A percentile compares a stretch with the other conserved stretches of the same genome.
phyloP scores from a whole-genome alignment of 1,139 yeast species.

The Lizanozyma gosingica region DNA sequence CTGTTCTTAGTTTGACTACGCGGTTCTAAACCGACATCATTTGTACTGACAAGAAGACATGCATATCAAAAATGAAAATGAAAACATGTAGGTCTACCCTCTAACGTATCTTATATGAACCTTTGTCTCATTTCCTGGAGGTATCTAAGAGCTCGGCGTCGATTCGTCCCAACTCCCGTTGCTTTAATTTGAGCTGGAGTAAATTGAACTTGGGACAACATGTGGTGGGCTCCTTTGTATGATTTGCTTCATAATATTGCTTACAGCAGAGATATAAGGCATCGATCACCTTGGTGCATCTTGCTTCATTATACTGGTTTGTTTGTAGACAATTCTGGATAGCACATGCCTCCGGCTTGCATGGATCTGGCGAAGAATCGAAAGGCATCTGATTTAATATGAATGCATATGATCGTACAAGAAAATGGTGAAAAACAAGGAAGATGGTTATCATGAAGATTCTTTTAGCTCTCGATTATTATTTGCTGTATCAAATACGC shows the following conservation, averaged over 20 bases:
- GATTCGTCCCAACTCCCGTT: conserved; percentile 40
- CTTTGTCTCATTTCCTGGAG: background rate
- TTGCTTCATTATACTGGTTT: conserved; percentile 51
- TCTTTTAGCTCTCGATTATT: too few relatives aligned
- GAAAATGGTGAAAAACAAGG: too few relatives aligned
- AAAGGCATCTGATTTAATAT: background rate
- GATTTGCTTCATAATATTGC: conserved; percentile 38
- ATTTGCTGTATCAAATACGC: too few relatives aligned
- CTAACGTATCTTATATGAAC: too few relatives aligned
- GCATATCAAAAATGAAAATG: background rate
- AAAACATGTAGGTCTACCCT: background rate
- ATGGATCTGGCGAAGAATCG: conserved; percentile 28
- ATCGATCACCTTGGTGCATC: conserved; percentile 52
- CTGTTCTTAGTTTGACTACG: conserved; percentile 43
- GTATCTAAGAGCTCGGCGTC: conserved; percentile 41
- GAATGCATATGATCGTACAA: background rate
- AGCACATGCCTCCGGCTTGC: conserved; percentile 62
- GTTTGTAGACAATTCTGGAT: conserved; percentile 55
- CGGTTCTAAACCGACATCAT: conserved; percentile 64
- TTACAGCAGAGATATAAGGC: conserved; percentile 54
- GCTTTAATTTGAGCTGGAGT: conserved; percentile 48
- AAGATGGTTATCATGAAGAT: too few relatives aligned
- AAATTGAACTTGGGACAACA: conserved; percentile 60
- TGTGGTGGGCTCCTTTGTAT: conserved; percentile 40
- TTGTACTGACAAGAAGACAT: too few relatives aligned